These are phyloP conservation scores for Moesziomyces sp. DNA, from an alignment of 1,284 basidiomycete genomes.

Conservation along the genomic window DNA sequence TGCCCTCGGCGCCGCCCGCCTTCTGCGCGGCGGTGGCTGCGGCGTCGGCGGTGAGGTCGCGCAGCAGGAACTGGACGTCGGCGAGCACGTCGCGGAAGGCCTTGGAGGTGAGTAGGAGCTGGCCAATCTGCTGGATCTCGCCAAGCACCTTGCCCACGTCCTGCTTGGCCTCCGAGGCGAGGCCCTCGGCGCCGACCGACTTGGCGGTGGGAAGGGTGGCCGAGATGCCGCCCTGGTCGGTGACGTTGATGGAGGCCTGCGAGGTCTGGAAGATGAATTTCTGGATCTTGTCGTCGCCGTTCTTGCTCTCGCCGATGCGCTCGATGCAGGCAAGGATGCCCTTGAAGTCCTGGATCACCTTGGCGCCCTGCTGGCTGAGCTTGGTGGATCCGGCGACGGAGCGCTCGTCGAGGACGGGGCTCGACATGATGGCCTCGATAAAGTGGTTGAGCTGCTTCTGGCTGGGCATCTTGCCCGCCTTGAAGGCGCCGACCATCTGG, in stretches of 20 bases:
- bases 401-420: conserved; percentile 52
- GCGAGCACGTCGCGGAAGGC: conserved; percentile 69
- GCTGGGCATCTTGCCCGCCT: conserved; percentile 52
- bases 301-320: conserved; percentile 53
- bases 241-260: conserved; percentile 62
- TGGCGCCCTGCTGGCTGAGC: conserved; percentile 51
- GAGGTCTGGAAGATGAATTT: conserved; percentile 67
- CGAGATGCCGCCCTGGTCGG: conserved; percentile 28
- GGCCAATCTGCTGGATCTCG: conserved; percentile 69
- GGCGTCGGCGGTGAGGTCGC: conserved; percentile 70
- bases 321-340: conserved; percentile 53
- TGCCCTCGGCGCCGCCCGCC: conserved; percentile 57
- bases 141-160: conserved; percentile 68
- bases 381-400: conserved; percentile 39
- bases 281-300: conserved; percentile 69
- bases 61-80: conserved; percentile 68
- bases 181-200: conserved; percentile 57
- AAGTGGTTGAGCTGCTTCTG: conserved; percentile 49
- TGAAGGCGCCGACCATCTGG: conserved; percentile 48
- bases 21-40: conserved; percentile 59
- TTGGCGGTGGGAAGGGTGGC: conserved; percentile 30
- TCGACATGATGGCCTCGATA: conserved; percentile 47
- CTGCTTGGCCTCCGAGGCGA: conserved; percentile 61
- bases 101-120: conserved; percentile 69
- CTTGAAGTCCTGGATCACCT: conserved; percentile 50